These are phyloP conservation scores for Penicillium sp. DNA, from an alignment of 2,329 filamentous ascomycete species.

Conservation along the genomic window DNA sequence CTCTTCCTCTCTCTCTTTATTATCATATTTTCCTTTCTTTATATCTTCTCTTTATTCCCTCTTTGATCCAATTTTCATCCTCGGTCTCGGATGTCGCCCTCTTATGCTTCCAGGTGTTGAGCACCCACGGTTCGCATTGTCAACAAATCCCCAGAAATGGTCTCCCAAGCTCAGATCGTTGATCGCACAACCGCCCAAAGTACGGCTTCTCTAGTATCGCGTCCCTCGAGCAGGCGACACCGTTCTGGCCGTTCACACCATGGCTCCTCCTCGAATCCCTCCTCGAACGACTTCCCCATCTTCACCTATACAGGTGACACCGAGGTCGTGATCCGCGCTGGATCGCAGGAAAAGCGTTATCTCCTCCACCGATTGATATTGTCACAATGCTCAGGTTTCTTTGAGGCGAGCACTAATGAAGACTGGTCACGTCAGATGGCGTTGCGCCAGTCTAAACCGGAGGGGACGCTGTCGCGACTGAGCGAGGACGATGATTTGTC, in stretches of 20 bases:
- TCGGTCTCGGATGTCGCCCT: slow-evolving; percentile 10
- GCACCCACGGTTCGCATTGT: slow-evolving; percentile 4
- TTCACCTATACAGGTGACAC: slow-evolving; percentile 91
- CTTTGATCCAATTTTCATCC: neutral
- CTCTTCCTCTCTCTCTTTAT: neutral
- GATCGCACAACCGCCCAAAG: slow-evolving; percentile 56
- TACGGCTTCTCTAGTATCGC: slow-evolving; percentile 62
- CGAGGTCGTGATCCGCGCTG: slow-evolving; percentile 74
- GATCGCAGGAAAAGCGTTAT: slow-evolving; percentile 74
- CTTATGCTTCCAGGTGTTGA: slow-evolving; percentile 16
- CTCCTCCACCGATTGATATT: slow-evolving; percentile 84
- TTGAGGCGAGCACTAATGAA: slow-evolving; percentile 73
- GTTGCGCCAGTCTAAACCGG: slow-evolving; percentile 48
- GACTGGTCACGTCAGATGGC: slow-evolving; percentile 62
- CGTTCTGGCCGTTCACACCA: slow-evolving; percentile 79
- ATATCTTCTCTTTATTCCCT: neutral
- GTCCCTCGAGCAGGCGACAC: slow-evolving; percentile 63
- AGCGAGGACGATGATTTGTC: slow-evolving; percentile 37
- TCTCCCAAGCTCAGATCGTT: slow-evolving; percentile 46
- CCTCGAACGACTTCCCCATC: slow-evolving; percentile 88
- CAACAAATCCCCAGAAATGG: slow-evolving; percentile 26
- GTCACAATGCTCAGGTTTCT: slow-evolving; percentile 88
- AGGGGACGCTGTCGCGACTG: slow-evolving; percentile 35
- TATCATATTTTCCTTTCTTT: neutral
- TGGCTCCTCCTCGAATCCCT: slow-evolving; percentile 65